Base-by-base conservation (phyloP, 495 filamentous ascomycete genomes). In the Ascodesmis nigricans region DNA sequence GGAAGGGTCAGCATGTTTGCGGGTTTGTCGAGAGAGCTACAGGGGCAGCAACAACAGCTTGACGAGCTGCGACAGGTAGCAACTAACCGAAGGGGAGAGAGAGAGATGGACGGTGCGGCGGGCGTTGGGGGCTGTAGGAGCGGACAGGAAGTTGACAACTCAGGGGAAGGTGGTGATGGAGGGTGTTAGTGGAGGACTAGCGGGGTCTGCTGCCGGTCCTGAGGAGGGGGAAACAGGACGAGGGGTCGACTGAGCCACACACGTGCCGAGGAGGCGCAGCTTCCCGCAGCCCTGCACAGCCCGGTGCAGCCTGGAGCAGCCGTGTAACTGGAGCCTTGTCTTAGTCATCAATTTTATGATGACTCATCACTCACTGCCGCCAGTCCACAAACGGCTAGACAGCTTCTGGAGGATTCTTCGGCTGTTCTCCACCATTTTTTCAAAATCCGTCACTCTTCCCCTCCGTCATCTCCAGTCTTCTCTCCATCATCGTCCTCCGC, bases 401-500 rank as follows among this genome's bases (percentile, higher is more conserved):
- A 17, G 16, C 8, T 34, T 34, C 31, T 34, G 31, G 31, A 34
- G 8, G 31, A 10, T 34, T 34, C 31, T 34, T 10, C 20, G 10
- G 10, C 31, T 5, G 20, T 16, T 10, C 11, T 16, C 33, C 21
- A 10, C 24, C 27, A 37, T 37, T 37, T 37, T 37, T 37, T 37
- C 18, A n/a, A 13, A 20, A 15, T n/a, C 4, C 26, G 5, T 10
- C 19, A 37, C 19, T 35, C 21, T 16, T 11, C n/a, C 18, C 15
- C 35, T 9, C 18, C 24, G 13, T 17, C 27, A 30, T 37, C 30
- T 37, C 33, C 9, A n/a, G n/a, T 6, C 31, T 11, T 27, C 33
- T 25, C 36, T 41, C 36, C 30, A 35, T 35, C 30, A 40, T 40
- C 42, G 36, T 45, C 31, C 40, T 45, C 30, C 25, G 24, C 30